These are phyloP conservation scores for Scheffersomyces insectosa DNA, from an alignment of 1,139 yeast species.

Conservation along the genomic window DNA sequence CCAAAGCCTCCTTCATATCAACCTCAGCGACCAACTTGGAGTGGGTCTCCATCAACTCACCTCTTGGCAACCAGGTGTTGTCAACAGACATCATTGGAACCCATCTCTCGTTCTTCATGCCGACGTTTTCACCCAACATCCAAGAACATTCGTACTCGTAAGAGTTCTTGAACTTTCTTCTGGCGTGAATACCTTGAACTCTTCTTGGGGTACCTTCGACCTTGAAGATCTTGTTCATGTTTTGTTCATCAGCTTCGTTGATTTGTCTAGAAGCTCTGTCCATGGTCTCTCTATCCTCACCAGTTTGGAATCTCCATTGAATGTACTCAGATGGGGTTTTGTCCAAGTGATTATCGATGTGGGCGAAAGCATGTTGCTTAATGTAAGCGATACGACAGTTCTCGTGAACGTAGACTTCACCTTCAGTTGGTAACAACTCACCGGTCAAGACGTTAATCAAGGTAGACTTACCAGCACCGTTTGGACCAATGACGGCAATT, in stretches of 20 bases:
- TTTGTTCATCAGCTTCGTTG: slow-evolving; percentile 93
- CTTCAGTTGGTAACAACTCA: slow-evolving; percentile 95
- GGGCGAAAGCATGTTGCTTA: slow-evolving; percentile 99
- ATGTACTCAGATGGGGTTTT: slow-evolving; percentile 99
- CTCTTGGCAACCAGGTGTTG: slow-evolving; percentile 99
- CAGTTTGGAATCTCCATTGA: slow-evolving; percentile 99
- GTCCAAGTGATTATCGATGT: slow-evolving; percentile 97
- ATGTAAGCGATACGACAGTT: slow-evolving; percentile 99
- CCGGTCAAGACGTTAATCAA: slow-evolving; percentile 98
- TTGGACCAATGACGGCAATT: slow-evolving; percentile 99
- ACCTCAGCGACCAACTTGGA: slow-evolving; percentile 99
- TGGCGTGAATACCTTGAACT: slow-evolving; percentile 89
- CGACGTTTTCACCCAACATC: slow-evolving; percentile 95
- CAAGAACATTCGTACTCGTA: slow-evolving; percentile 99
- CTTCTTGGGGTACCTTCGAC: slow-evolving; percentile 98
- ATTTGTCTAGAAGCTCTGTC: slow-evolving; percentile 99
- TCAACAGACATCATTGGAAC: slow-evolving; percentile 99
- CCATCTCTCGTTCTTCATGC: slow-evolving; percentile 99
- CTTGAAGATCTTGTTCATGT: slow-evolving; percentile 99
- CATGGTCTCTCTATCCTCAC: slow-evolving; percentile 99
- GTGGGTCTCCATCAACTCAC: slow-evolving; percentile 98
- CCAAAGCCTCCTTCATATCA: slow-evolving; percentile 99
- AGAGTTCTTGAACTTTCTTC: slow-evolving; percentile 99
- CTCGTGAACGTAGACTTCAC: slow-evolving; percentile 99
- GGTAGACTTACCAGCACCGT: slow-evolving; percentile 99